Percentiles rank a stretch among this genome's conserved stretches.
Evolutionary conservation across 495 filamentous ascomycete genomes (phyloP).

Genomic region (Penicillium roqueforti): DNA sequence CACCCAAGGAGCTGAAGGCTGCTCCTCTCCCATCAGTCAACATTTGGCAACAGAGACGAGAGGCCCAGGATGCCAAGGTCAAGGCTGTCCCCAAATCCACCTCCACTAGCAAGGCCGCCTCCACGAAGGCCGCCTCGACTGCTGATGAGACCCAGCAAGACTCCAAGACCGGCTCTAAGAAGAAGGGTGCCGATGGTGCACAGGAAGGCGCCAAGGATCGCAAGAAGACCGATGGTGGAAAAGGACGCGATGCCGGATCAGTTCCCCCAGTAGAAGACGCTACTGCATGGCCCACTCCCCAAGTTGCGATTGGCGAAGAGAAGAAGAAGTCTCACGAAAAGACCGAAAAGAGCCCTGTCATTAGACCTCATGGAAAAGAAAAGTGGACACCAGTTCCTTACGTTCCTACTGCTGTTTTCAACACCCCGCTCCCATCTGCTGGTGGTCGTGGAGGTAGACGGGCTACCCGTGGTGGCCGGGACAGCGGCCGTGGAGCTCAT

Average conservation of each 20-base stretch:
- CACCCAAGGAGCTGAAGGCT: slow-evolving; percentile 66
- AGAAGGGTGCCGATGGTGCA: slow-evolving; percentile 34
- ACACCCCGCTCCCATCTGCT: slow-evolving; percentile 65
- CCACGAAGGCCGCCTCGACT: slow-evolving; percentile 35
- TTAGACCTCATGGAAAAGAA: slow-evolving; percentile 59
- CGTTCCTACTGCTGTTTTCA: slow-evolving; percentile 75
- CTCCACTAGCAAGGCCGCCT: slow-evolving; percentile 24
- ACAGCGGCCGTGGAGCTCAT: slow-evolving; percentile 50
- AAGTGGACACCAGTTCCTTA: slow-evolving; percentile 70
- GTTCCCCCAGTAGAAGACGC: slow-evolving; percentile 64
- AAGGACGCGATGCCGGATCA: slow-evolving; percentile 41
- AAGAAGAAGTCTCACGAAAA: slow-evolving; percentile 65
- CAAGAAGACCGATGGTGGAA: slow-evolving; percentile 41
- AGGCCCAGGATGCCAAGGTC: slow-evolving; percentile 62
- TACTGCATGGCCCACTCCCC: slow-evolving; percentile 84
- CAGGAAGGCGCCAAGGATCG: slow-evolving; percentile 33
- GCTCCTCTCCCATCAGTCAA: slow-evolving; percentile 81
- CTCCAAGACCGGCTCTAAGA: slow-evolving; percentile 48
- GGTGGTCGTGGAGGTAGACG: slow-evolving; percentile 57
- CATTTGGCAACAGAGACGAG: slow-evolving; percentile 72
- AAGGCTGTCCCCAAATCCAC: slow-evolving; percentile 45
- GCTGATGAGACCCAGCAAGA: slow-evolving; percentile 37
- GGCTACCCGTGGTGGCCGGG: slow-evolving; percentile 50
- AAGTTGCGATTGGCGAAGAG: slow-evolving; percentile 68
- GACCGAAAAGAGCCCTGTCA: slow-evolving; percentile 51